Conservation (phyloP, 495 filamentous ascomycete genomes). For the Coniosporium apollinis region DNA sequence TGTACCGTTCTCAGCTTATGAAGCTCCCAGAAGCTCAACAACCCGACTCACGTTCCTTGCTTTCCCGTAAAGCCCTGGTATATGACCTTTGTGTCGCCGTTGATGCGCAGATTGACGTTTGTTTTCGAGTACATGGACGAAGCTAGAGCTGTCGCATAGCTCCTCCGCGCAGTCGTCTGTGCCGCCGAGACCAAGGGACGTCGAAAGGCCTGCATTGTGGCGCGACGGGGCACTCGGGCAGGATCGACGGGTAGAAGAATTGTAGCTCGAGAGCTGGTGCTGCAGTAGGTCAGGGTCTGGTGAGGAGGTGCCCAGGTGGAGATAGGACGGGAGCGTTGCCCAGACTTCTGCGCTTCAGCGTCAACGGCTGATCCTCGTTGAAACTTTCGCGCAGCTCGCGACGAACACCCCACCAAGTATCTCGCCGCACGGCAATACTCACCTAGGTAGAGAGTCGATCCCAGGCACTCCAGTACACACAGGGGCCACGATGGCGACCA, state of each 20-base stretch:
- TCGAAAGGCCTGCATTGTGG: slow-evolving; percentile 24
- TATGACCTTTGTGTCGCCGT: slow-evolving; percentile 77
- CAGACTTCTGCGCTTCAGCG: too few species aligned
- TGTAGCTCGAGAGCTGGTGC: neutral
- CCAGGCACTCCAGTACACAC: too few species aligned
- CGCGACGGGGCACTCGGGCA: neutral
- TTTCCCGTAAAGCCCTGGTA: slow-evolving; percentile 97
- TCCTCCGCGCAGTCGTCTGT: slow-evolving; percentile 29
- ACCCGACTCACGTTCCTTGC: slow-evolving; percentile 84
- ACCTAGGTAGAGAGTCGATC: too few species aligned
- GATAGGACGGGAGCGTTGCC: too few species aligned
- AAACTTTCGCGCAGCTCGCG: too few species aligned
- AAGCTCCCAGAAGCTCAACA: neutral
- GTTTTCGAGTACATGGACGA: slow-evolving; percentile 62
- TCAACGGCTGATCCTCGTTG: too few species aligned
- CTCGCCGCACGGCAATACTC: neutral
- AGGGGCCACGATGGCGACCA: slow-evolving; percentile 40
- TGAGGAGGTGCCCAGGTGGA: too few species aligned
- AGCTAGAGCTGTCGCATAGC: slow-evolving; percentile 53
- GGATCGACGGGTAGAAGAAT: neutral
- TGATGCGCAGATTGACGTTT: slow-evolving; percentile 82
- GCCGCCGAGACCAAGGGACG: slow-evolving; percentile 21
- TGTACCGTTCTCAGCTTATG: slow-evolving; percentile 30
- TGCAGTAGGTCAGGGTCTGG: too few species aligned
- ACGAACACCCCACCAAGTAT: neutral